Conservation (phyloP, 2,329 filamentous ascomycete genomes). For the Aspergillus pseudonomiae region DNA sequence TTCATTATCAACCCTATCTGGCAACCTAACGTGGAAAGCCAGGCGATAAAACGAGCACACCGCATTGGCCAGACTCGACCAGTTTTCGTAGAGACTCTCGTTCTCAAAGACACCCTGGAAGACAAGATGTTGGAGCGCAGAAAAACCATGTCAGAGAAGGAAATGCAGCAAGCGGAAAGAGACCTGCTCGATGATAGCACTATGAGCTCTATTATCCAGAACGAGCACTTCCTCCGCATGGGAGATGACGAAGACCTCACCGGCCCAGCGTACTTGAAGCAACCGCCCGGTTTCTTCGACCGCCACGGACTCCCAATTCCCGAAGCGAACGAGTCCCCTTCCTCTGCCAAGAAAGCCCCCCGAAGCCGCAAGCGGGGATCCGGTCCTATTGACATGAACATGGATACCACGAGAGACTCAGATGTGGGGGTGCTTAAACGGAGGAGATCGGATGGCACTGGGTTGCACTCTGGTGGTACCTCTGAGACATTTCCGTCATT, state of each 20-base stretch:
- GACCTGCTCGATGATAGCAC: constrained; percentile 61
- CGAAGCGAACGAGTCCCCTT: constrained; percentile 25
- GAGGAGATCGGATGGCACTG: constrained; percentile 14
- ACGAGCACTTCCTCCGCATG: constrained; percentile 54
- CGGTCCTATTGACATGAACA: background rate
- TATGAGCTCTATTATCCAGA: constrained; percentile 62
- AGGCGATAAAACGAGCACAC: constrained; percentile 88
- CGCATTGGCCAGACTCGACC: constrained; percentile 79
- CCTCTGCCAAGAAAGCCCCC: background rate
- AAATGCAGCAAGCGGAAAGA: constrained; percentile 59
- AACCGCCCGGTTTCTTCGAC: constrained; percentile 42
- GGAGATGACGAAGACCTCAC: constrained; percentile 31
- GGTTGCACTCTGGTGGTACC: constrained; percentile 24
- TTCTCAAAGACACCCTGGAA: constrained; percentile 78
- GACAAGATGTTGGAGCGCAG: constrained; percentile 78
- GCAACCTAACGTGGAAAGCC: constrained; percentile 80
- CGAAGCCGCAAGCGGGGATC: constrained; percentile 19
- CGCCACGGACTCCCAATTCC: constrained; percentile 41
- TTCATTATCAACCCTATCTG: constrained; percentile 90
- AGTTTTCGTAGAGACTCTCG: constrained; percentile 83
- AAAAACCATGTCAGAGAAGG: constrained; percentile 70
- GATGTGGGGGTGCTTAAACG: constrained; percentile 19
- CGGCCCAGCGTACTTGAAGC: constrained; percentile 30
- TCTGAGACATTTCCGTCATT: constrained; percentile 17
- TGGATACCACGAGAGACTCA: constrained; percentile 6